A percentile compares a stretch with the other conserved stretches of the same genome.
Conservation (phyloP, 106 monocot genomes). For the Dioscorea alata region DNA sequence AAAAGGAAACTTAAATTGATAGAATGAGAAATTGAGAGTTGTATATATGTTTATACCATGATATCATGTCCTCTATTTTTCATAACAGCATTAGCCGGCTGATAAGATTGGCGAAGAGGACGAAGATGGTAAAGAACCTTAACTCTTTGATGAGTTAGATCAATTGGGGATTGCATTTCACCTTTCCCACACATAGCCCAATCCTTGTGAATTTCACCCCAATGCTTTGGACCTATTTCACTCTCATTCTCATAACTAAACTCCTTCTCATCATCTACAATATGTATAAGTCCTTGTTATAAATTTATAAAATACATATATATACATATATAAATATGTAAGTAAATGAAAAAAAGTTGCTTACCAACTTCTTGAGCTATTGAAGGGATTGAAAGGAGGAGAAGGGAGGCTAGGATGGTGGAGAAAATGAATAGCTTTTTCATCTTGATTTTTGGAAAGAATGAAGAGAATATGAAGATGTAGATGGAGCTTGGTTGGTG, state of each 20-base stretch:
- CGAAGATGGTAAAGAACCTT: slow-evolving; percentile 8
- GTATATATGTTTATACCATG: slow-evolving; percentile 24
- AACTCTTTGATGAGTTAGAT: slow-evolving; percentile 28
- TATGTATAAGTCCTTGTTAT: neutral
- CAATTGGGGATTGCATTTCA: slow-evolving; percentile 63
- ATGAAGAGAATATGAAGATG: no score
- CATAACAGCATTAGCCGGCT: slow-evolving; percentile 28
- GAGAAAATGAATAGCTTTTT: neutral
- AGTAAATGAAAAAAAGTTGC: neutral
- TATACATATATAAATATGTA: no score
- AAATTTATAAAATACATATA: neutral
- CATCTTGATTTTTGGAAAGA: neutral
- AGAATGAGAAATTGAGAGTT: neutral
- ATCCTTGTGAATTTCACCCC: slow-evolving; percentile 36
- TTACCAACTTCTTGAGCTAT: slow-evolving; percentile 27
- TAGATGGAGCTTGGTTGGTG: no score
- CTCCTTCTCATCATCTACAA: slow-evolving; percentile 48
- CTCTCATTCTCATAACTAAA: slow-evolving; percentile 37
- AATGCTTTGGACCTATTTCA: slow-evolving; percentile 37
- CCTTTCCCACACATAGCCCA: slow-evolving; percentile 52
- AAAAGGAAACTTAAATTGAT: neutral
- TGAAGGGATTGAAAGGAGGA: neutral
- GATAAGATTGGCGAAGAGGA: slow-evolving; percentile 22
- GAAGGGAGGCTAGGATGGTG: neutral
- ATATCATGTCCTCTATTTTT: slow-evolving; percentile 72